These are phyloP conservation scores for Magnusiomyces suaveolens DNA, from an alignment of 1,139 yeast species.

Conservation along the genomic window DNA sequence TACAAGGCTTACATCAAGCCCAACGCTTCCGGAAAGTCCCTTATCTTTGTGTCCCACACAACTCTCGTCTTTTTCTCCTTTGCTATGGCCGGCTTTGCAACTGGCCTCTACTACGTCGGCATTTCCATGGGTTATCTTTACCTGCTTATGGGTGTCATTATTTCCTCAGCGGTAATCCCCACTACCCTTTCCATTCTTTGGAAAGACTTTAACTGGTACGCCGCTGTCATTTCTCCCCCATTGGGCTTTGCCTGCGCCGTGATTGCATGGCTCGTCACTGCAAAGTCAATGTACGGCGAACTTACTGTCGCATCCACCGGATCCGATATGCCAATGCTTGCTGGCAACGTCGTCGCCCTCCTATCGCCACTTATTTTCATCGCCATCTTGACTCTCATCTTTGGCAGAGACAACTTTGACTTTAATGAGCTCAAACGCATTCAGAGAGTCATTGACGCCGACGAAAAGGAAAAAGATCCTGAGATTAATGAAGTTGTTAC, in stretches of 20 bases:
- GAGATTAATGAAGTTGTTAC: slow-evolving; percentile 12
- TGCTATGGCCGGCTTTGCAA: slow-evolving; percentile 70
- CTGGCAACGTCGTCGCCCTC: slow-evolving; percentile 77
- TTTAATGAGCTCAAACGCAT: slow-evolving; percentile 53
- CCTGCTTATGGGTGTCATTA: slow-evolving; percentile 72
- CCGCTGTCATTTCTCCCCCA: slow-evolving; percentile 40
- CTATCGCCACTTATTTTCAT: slow-evolving; percentile 60
- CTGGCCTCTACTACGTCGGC: slow-evolving; percentile 72
- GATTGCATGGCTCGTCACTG: slow-evolving; percentile 41
- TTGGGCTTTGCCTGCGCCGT: slow-evolving; percentile 40
- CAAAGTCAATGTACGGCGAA: slow-evolving; percentile 33
- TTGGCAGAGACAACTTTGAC: slow-evolving; percentile 62
- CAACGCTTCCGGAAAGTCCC: slow-evolving; percentile 58
- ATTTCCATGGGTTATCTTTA: slow-evolving; percentile 80
- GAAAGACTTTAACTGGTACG: slow-evolving; percentile 46
- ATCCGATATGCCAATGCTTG: slow-evolving; percentile 70
- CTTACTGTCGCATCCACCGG: slow-evolving; percentile 57
- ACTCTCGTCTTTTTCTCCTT: slow-evolving; percentile 58
- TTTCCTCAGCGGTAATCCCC: slow-evolving; percentile 79
- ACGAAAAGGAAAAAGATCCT: slow-evolving; percentile 7
- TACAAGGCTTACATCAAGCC: slow-evolving; percentile 76
- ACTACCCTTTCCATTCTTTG: slow-evolving; percentile 64
- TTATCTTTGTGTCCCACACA: slow-evolving; percentile 58
- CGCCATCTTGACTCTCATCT: slow-evolving; percentile 51
- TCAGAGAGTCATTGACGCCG: slow-evolving; percentile 20